Base-by-base conservation (phyloP, 352 stramenopile genomes). In the Globisporangium perplexum region DNA sequence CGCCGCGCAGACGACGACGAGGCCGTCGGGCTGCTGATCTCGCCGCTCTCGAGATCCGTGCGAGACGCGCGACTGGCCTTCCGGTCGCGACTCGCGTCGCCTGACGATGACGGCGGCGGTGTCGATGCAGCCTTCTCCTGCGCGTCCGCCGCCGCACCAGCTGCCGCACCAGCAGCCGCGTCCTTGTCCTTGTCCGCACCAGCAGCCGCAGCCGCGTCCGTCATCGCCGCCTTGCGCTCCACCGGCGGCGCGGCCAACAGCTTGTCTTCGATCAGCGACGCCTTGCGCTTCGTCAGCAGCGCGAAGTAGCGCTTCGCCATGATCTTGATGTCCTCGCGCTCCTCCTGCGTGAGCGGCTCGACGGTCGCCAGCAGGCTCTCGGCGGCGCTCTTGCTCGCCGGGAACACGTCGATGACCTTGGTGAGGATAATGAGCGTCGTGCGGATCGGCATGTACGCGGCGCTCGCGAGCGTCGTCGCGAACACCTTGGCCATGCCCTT, bases 381-480 rank as follows among this genome's bases (percentile, higher is more conserved):
- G 18, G 77, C 79, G 7, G 74, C 81, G 22, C 65, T 71, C 28
- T 74, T 76, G 14, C 73, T 72, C 30, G 72, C 71, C 3, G 86
- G 86, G 49, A 93, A 95, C 1, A 94, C 83, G 43, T 93, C 83
- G 45, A 93, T 91, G 20, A 93, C 58, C 61, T 95, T 95, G n/a
- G 76, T 94, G n/a, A 95, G 62, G 18, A 95, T 72, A 35, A 95
- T 73, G 11, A 95, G 65, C 47, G 82, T 88, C 66, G 91, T 93
- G 39, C 86, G 79, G 45, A 90, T 93, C 7, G 69, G 68, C 84
- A 95, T 95, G 65, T 94, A 91, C 60, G 90, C 69, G 48, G 64
- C 74, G 55, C 71, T 82, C 12, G 67, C 69, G 1, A 95, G 57
- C 14, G 81, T 81, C 23, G 72, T 75, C 7, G 56, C 69, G 53